phyloP scores from a whole-genome alignment of 371 early-diverging fungal species.

The Mucor piriformis region DNA sequence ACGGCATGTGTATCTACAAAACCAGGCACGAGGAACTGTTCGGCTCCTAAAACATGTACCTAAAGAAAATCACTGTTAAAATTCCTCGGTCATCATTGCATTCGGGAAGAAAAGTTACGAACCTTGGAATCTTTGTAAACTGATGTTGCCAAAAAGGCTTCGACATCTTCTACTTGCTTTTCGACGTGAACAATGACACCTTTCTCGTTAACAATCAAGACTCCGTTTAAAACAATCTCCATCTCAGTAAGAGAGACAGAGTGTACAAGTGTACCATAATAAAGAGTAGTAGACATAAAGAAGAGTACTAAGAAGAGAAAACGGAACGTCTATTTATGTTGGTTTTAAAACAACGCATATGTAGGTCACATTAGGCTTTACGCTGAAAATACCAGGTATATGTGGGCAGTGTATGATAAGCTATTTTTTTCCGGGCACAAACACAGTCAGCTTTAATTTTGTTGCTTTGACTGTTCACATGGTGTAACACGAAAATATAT shows the following conservation, averaged over 20 bases:
- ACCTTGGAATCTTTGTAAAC: conserved; percentile 17
- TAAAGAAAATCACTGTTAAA: conserved; percentile 7
- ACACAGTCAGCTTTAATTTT: too few relatives aligned
- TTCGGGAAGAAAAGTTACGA: neutral
- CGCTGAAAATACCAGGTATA: too few relatives aligned
- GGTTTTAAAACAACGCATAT: neutral
- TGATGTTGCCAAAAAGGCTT: conserved; percentile 22
- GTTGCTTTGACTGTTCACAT: too few relatives aligned
- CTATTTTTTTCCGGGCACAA: too few relatives aligned
- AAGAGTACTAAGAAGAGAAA: neutral
- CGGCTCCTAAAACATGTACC: conserved; percentile 45
- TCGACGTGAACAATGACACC: conserved; percentile 63
- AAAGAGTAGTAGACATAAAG: conserved; percentile 33
- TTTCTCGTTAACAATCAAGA: conserved; percentile 57
- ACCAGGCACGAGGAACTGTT: conserved; percentile 85
- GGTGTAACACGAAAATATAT: conserved; percentile 62
- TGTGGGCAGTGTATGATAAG: too few relatives aligned
- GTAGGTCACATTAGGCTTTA: too few relatives aligned
- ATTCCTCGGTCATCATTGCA: neutral
- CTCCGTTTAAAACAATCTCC: conserved; percentile 55
- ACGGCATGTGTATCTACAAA: conserved; percentile 90
- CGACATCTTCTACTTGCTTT: conserved; percentile 38
- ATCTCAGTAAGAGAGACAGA: conserved; percentile 61
- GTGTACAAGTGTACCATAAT: conserved; percentile 73
- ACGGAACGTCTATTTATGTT: neutral